Base-by-base conservation (phyloP, 805 yeast genomes). In the Cyberlindnera xylosilytica region DNA sequence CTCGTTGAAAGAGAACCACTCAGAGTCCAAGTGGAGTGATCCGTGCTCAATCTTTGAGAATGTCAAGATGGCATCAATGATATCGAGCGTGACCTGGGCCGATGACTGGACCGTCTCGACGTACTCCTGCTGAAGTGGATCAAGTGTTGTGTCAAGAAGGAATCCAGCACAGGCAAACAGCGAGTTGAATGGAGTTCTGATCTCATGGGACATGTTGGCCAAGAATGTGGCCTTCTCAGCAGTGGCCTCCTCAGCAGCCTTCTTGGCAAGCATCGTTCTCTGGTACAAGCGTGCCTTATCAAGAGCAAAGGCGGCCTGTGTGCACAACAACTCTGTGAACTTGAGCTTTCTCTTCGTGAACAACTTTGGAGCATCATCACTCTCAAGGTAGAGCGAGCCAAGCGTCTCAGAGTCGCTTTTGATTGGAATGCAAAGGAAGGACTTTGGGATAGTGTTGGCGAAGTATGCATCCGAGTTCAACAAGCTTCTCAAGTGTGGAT, bases 11-110 rank as follows among this genome's bases (percentile, higher is more conserved):
- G 91, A 83, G 57, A 87, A 87, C 47, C 84, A 88, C 46, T 85
- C 84, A 54, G 81, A 83, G 57, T 87, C 95, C 39, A 87, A 85
- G 0, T 88, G 81, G 88, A 87, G 83, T 56, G 95, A 72, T 59
- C 87, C 87, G 33, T 95, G 95, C 62, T 87, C 95, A 62, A 87
- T 87, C 74, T 87, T 87, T 38, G 95, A 87, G 57, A 87, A 87
- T 72, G 87, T 95, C 56, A 87, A 73, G 54, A 87, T 87, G 58
- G 87, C 95, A 59, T 87, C 96, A 55, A 87, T 87, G 50, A 87
- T 87, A 0, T 91, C 85, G 56, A 87, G 73, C 47, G 87, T 71
- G 1, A 91, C 84, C 58, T 86, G 84, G n/a, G 95, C 93, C 49
- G 87, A 72, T 52, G 86, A 87, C 63, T 85, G 90, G 19, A 87